Evolutionary conservation across 1,139 yeast genomes (phyloP), one percentile per base, ranked within the genome.

Genomic region (Scheffersomyces segobiensis): DNA sequence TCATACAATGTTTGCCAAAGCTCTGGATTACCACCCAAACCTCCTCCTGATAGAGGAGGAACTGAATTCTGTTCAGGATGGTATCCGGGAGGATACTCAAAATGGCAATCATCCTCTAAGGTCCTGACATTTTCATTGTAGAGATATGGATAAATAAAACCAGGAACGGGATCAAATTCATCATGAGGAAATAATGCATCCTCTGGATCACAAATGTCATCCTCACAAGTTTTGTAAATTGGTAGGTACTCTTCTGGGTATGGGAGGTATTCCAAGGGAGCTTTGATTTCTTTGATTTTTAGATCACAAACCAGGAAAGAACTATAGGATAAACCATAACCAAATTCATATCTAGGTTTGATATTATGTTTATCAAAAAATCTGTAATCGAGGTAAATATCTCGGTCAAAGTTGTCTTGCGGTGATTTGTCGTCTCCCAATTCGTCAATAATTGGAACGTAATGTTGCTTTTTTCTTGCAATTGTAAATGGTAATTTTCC

Each of bases 401-500:
- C 86, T 12, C 82, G 70, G 57, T 79, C 83, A 65, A 78, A 78
- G 57, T 76, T 78, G 71, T 85, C 88, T 60, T 78, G 82, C 0
- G 86, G 86, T 52, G 74, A 72, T 2, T 67, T 72, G 14, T 71
- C 71, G 1, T 74, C 76, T 12, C 79, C 81, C 32, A 81, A 68
- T 39, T 74, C 74, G 55, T 76, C 81, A 58, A 83, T 65, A 14
- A 85, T 72, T 22, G 85, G 83, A 32, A 82, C 85, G 63, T 85
- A 85, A 61, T 86, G 88, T 63, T 75, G 81, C 53, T 74, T 76
- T 62, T 84, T 82, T 66, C 78, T 81, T 14, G 90, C 89, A 64
- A 87, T 80, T 1, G 90, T 86, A 64, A 86, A 86, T 0, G 91
- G 89, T 53, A 87, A 74, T 62, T 83, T 80, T 2, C 90, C 91